Conservation (phyloP, 2,329 filamentous ascomycete species). For the Aureobasidium sp. region DNA sequence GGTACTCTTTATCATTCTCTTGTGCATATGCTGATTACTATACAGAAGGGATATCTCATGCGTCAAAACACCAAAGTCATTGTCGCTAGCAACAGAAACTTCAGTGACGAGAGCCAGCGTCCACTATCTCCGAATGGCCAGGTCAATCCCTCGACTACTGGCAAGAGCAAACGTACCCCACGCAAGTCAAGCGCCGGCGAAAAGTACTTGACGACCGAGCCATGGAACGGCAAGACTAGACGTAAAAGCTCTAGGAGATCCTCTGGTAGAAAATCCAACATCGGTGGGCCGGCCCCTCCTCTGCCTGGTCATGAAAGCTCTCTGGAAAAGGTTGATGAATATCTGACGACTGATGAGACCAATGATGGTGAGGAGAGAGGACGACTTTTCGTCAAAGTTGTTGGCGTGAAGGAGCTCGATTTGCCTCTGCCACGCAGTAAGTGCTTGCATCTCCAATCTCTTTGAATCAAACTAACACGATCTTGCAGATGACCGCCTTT, state of each 20-base stretch:
- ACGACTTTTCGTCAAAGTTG: constrained; percentile 94
- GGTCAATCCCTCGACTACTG: constrained; percentile 23
- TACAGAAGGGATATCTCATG: constrained; percentile 97
- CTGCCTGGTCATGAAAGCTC: constrained; percentile 75
- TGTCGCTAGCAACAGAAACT: constrained; percentile 64
- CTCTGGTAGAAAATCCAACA: constrained; percentile 32
- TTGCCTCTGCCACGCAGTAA: constrained; percentile 83
- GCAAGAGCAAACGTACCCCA: constrained; percentile 51
- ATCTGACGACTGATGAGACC: constrained; percentile 44
- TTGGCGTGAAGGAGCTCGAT: constrained; percentile 92
- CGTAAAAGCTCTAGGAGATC: constrained; percentile 55
- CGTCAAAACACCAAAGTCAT: constrained; percentile 97
- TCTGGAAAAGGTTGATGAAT: constrained; percentile 58
- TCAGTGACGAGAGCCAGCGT: constrained; percentile 40
- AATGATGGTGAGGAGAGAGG: constrained; percentile 83
- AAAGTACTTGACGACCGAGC: constrained; percentile 92
- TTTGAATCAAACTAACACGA: constrained; percentile 22
- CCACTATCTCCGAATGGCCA: constrained; percentile 30
- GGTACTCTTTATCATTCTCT: constrained; percentile 14
- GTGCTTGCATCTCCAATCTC: constrained; percentile 23
- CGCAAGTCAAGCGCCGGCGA: constrained; percentile 63
- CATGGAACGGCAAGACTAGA: constrained; percentile 79
- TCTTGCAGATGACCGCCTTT: constrained; percentile 67
- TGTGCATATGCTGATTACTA: constrained; percentile 18
- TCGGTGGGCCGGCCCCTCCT: constrained; percentile 56